Evolutionary conservation across 179 eudicot genomes (phyloP).

Genomic region (Beta corolliflora): DNA sequence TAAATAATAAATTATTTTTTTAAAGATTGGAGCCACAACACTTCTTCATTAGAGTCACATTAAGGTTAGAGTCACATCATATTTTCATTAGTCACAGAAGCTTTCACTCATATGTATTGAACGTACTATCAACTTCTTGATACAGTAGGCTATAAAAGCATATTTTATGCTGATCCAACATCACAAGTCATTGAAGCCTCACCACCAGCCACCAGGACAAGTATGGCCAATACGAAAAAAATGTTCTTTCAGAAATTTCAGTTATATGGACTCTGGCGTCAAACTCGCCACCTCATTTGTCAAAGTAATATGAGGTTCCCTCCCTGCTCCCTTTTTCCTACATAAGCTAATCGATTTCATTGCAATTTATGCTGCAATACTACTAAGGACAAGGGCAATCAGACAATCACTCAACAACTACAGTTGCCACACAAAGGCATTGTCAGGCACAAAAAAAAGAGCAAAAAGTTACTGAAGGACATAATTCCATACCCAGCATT

Average conservation of each 20-base stretch:
- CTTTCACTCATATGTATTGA: background rate
- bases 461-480: background rate
- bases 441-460: conserved; percentile 3
- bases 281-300: background rate
- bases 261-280: background rate
- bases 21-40: no score
- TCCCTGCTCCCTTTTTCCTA: background rate
- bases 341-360: no score
- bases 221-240: background rate
- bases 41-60: no score
- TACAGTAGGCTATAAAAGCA: background rate
- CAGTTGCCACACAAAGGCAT: background rate
- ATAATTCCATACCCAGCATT: conserved; percentile 78
- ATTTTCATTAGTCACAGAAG: no score
- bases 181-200: background rate
- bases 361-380: background rate
- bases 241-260: background rate
- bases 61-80: no score
- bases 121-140: background rate
- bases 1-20: no score
- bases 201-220: background rate
- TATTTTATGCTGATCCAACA: background rate
- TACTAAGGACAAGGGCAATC: background rate
- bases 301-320: background rate
- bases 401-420: background rate